A percentile compares a stretch with the other conserved stretches of the same genome.
phyloP scores from a whole-genome alignment of 2,329 filamentous ascomycete genomes.

The Xylaria sp. region DNA sequence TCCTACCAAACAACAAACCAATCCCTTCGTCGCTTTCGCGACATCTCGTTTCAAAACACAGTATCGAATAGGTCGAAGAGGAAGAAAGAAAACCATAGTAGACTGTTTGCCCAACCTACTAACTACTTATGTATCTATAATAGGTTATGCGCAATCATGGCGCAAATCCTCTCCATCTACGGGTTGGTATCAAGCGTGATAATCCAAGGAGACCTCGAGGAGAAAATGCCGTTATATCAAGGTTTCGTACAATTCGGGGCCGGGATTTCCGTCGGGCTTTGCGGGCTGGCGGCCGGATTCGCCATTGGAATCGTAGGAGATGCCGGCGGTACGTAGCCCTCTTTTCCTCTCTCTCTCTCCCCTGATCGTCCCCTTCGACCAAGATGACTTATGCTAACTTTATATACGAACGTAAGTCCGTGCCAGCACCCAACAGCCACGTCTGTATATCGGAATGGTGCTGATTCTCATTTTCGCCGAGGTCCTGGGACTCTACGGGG shows the following conservation, averaged over 20 bases:
- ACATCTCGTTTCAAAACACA: not conserved
- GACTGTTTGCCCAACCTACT: not conserved
- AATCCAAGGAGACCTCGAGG: constrained; percentile 55
- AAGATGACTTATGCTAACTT: constrained; percentile 7
- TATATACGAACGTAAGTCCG: constrained; percentile 49
- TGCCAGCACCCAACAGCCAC: constrained; percentile 60
- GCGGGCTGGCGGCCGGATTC: constrained; percentile 59
- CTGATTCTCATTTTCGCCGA: constrained; percentile 62
- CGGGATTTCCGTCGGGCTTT: constrained; percentile 57
- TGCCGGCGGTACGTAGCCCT: constrained; percentile 54
- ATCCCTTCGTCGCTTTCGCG: not conserved
- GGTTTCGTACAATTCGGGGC: constrained; percentile 59
- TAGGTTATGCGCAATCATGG: constrained; percentile 59
- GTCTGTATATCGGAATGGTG: constrained; percentile 60
- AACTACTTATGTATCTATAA: not conserved
- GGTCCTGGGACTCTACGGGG: constrained; percentile 53
- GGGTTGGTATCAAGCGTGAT: constrained; percentile 59
- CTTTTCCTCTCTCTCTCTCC: not conserved
- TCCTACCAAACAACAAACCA: not conserved
- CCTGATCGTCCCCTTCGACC: not conserved
- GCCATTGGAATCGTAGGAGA: constrained; percentile 61
- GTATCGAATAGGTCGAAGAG: not conserved
- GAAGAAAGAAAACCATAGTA: not conserved
- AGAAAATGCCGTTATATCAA: constrained; percentile 57
- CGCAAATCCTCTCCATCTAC: constrained; percentile 61